Percentiles rank a stretch among this genome's conserved stretches.
Evolutionary conservation across 163 green algal genomes (phyloP).

Genomic region (Scenedesmus sp.): DNA sequence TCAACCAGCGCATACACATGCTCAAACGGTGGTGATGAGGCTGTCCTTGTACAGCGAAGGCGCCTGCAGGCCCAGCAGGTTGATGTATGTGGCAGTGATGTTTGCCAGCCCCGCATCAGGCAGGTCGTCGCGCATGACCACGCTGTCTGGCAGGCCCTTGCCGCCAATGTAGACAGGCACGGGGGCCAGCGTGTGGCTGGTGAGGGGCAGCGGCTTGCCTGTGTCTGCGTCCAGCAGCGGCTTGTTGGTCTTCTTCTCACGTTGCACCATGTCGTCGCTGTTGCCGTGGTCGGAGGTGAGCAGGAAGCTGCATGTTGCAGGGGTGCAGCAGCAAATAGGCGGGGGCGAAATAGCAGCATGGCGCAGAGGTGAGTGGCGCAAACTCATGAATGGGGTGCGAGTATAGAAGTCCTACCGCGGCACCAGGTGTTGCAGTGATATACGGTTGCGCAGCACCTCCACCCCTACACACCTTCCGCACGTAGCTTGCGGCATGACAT

Average conservation of each 20-base stretch:
- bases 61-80: constrained; percentile 86
- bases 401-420: too few species aligned
- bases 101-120: constrained; percentile 89
- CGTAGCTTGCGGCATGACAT: too few species aligned
- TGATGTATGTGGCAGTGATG: constrained; percentile 91
- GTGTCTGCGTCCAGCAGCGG: constrained; percentile 51
- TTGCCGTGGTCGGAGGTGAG: constrained; percentile 97
- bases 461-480: too few species aligned
- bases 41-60: constrained; percentile 45
- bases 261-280: constrained; percentile 97
- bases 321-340: not conserved
- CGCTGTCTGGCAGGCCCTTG: constrained; percentile 78
- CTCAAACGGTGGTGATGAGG: constrained; percentile 42
- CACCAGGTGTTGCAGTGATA: too few species aligned
- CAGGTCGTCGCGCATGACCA: constrained; percentile 81
- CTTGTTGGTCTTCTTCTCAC: constrained; percentile 82
- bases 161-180: constrained; percentile 93
- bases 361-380: not conserved
- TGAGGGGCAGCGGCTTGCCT: constrained; percentile 86
- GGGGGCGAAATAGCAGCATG: not conserved
- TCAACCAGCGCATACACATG: not conserved
- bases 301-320: constrained; percentile 78
- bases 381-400: too few species aligned
- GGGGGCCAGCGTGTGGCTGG: constrained; percentile 92
- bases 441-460: too few species aligned